Percentiles rank a stretch among this genome's conserved stretches.
phyloP scores from a whole-genome alignment of 2,329 filamentous ascomycete species.

The Aspergillus quadricinctus region DNA sequence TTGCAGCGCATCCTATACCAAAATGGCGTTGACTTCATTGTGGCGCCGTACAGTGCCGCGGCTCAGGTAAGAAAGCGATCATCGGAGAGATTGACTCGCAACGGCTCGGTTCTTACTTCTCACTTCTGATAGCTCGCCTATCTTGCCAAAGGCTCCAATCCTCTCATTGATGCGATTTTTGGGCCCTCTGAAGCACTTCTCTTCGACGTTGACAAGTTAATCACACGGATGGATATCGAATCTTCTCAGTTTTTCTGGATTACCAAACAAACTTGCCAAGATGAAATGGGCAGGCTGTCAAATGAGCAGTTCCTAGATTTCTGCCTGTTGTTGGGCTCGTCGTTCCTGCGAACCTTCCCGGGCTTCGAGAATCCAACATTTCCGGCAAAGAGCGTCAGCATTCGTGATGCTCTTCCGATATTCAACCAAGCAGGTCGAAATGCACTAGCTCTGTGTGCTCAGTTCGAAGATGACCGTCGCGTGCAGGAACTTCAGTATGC shows the following conservation, averaged over 20 bases:
- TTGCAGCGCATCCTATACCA: conserved; percentile 70
- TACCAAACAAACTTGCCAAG: conserved; percentile 65
- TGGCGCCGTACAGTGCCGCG: conserved; percentile 82
- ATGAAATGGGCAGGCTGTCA: conserved; percentile 58
- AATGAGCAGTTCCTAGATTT: conserved; percentile 78
- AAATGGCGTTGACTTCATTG: conserved; percentile 68
- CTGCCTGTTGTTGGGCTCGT: conserved; percentile 75
- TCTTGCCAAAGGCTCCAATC: conserved; percentile 65
- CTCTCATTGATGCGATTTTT: conserved; percentile 70
- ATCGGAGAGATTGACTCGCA: background rate
- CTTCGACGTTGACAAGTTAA: conserved; percentile 73
- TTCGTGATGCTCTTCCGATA: conserved; percentile 74
- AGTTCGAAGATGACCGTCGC: conserved; percentile 74
- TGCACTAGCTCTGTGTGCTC: conserved; percentile 68
- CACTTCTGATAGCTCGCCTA: conserved; percentile 57
- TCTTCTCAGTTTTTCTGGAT: conserved; percentile 60
- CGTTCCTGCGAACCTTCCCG: conserved; percentile 75
- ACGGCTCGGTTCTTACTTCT: background rate
- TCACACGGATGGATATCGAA: conserved; percentile 56
- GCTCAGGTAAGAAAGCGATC: conserved; percentile 64
- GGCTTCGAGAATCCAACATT: conserved; percentile 62
- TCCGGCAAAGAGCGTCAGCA: conserved; percentile 53
- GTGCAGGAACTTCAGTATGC: conserved; percentile 70
- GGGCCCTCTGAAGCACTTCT: conserved; percentile 80
- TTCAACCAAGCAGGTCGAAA: conserved; percentile 63